These are phyloP conservation scores for Chlamydomonas sp. DNA, from an alignment of 139 green algal species.

Conservation along the genomic window DNA sequence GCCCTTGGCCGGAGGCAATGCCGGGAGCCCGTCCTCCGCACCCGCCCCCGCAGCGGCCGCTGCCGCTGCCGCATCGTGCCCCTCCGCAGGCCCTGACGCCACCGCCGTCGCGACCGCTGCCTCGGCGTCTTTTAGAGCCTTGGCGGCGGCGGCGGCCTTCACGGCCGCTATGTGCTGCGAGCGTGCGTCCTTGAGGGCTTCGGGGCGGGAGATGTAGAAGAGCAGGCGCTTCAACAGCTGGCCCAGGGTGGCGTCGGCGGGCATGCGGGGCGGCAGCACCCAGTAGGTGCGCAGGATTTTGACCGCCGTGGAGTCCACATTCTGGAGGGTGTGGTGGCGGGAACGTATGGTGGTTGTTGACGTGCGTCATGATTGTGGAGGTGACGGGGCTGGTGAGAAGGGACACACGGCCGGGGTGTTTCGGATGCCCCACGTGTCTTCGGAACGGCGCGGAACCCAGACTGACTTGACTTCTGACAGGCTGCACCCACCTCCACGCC, in stretches of 20 bases:
- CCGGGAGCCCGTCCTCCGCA: neutral
- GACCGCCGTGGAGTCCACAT: neutral
- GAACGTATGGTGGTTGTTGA: neutral
- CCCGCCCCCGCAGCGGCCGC: slow-evolving; percentile 4
- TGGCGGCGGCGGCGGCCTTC: slow-evolving; percentile 15
- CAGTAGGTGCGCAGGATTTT: slow-evolving; percentile 41
- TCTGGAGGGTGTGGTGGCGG: neutral
- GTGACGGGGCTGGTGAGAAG: no score
- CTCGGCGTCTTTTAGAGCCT: neutral
- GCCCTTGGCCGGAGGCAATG: neutral
- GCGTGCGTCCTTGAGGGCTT: slow-evolving; percentile 34
- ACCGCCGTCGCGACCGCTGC: neutral
- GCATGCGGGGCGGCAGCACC: slow-evolving; percentile 4
- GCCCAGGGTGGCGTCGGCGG: slow-evolving; percentile 57
- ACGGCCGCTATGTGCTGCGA: slow-evolving; percentile 11
- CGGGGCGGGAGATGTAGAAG: slow-evolving; percentile 54
- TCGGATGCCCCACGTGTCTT: no score
- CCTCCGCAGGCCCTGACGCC: neutral
- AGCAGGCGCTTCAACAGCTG: slow-evolving; percentile 72
- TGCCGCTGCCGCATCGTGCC: neutral
- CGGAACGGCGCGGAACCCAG: no score
- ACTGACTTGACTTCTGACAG: no score
- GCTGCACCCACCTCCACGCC: no score
- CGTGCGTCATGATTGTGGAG: no score
- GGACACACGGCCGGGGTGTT: no score